Evolutionary conservation across 345 rosid species (phyloP).

Genomic region (Dimocarpus longan): DNA sequence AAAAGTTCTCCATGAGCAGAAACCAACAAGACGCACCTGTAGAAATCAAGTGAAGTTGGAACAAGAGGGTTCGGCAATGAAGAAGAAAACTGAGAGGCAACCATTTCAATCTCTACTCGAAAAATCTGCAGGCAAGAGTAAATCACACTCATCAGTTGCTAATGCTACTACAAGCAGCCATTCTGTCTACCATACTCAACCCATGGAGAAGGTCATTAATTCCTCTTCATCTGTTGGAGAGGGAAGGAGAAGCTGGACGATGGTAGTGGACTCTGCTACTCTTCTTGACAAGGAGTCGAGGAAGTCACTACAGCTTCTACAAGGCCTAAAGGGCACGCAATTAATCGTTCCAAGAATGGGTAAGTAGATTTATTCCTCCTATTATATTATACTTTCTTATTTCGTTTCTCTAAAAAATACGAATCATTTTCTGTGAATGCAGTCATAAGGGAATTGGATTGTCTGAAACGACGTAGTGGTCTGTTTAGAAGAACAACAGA

Average conservation of each 20-base stretch:
- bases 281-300: constrained; percentile 69
- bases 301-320: constrained; percentile 73
- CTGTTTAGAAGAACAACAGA: constrained; percentile 57
- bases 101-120: constrained; percentile 59
- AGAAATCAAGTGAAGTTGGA: constrained; percentile 38
- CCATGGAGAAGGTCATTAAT: constrained; percentile 28
- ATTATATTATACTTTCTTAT: neutral
- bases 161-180: constrained; percentile 31
- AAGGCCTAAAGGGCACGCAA: constrained; percentile 84
- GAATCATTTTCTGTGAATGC: constrained; percentile 11
- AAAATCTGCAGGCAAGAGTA: constrained; percentile 34
- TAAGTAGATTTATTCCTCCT: constrained; percentile 27
- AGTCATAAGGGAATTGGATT: constrained; percentile 81
- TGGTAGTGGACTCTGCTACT: constrained; percentile 72
- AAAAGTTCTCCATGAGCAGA: constrained; percentile 36
- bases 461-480: constrained; percentile 50
- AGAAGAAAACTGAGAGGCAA: constrained; percentile 44
- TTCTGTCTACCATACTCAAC: constrained; percentile 24
- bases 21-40: constrained; percentile 25
- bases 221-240: constrained; percentile 40
- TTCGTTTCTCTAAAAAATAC: neutral
- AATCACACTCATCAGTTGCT: constrained; percentile 32
- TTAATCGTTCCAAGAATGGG: constrained; percentile 77
- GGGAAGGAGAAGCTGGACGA: constrained; percentile 63
- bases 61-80: constrained; percentile 29